Evolutionary conservation across 2,329 filamentous ascomycete species (phyloP).

Genomic region (Magnaporthiopsis incrustans): DNA sequence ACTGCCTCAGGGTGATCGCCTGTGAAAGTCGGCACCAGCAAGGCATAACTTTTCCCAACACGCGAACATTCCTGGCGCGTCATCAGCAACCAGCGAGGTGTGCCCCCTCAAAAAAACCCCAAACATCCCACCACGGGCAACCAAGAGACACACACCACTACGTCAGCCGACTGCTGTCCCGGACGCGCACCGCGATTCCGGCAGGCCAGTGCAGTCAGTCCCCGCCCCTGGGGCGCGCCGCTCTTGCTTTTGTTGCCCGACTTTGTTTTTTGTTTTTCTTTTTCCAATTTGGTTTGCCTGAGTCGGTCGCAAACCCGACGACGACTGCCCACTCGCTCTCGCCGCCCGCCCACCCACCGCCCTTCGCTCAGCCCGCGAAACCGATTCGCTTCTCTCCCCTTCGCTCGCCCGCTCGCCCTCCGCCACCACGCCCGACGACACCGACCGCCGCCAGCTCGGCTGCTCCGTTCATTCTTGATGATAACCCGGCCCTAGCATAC

Average conservation of each 20-base stretch:
- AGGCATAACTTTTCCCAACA: conserved; percentile 1
- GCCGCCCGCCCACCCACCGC: background rate
- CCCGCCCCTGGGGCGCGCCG: background rate
- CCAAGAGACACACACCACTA: too few species aligned
- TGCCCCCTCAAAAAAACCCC: too few species aligned
- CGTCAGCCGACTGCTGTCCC: too few species aligned
- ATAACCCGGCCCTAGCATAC: conserved; percentile 13
- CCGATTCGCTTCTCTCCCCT: too few species aligned
- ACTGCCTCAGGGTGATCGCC: background rate
- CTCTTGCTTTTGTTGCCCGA: conserved; percentile 2
- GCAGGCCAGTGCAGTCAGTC: background rate
- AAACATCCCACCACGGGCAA: too few species aligned
- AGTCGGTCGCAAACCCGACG: background rate
- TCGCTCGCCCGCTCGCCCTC: too few species aligned
- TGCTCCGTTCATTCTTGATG: conserved; percentile 14
- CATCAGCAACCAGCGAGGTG: conserved; percentile 4
- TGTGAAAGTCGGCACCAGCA: conserved; percentile 7
- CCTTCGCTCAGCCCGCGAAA: background rate
- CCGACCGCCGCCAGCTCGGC: conserved; percentile 6
- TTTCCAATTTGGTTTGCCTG: conserved; percentile 6
- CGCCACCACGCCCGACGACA: too few species aligned
- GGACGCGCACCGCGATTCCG: too few species aligned
- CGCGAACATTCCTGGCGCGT: conserved; percentile 9
- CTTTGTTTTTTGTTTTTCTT: conserved; percentile 2
- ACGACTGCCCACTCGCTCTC: background rate